Conservation (phyloP, 2,329 filamentous ascomycete genomes). For the Fusarium sp. region DNA sequence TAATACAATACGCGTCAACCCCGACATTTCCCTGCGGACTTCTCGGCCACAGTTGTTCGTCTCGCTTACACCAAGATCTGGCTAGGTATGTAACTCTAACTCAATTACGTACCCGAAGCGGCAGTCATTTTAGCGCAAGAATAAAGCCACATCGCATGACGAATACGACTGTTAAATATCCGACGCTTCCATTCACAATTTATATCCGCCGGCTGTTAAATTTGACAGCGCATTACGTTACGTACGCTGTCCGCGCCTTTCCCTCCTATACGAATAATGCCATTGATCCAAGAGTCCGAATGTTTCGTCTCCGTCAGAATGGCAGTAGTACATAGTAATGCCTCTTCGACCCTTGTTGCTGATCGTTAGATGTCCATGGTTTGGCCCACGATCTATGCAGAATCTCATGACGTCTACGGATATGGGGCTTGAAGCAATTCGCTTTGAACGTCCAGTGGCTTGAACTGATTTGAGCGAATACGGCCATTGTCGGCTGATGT, state of each 20-base stretch:
- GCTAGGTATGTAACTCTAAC: slow-evolving; percentile 18
- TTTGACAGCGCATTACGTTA: no score
- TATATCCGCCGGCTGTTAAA: no score
- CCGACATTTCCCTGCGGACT: slow-evolving; percentile 7
- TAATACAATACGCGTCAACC: background rate
- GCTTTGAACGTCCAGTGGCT: background rate
- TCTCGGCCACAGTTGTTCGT: slow-evolving; percentile 10
- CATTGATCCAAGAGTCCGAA: background rate
- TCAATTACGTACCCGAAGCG: background rate
- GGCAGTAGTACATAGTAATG: background rate
- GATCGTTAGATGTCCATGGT: slow-evolving; percentile 1
- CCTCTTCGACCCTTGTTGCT: slow-evolving; percentile 1
- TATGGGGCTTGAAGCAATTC: slow-evolving; percentile 1
- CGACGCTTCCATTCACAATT: background rate
- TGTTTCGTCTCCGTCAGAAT: slow-evolving; percentile 3
- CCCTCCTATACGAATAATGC: background rate
- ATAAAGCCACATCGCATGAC: slow-evolving; percentile 16
- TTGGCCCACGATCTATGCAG: background rate
- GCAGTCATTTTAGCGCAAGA: slow-evolving; percentile 25
- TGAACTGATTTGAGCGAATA: slow-evolving; percentile 19
- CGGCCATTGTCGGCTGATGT: slow-evolving; percentile 35
- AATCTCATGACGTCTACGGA: slow-evolving; percentile 1
- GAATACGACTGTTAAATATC: slow-evolving; percentile 26
- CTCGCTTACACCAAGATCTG: slow-evolving; percentile 32
- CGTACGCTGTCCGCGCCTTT: background rate